Percentiles rank a stretch among this genome's conserved stretches.
These are phyloP conservation scores for Apostasia shenzhenica DNA, from an alignment of 106 monocot genomes.

Conservation along the genomic window DNA sequence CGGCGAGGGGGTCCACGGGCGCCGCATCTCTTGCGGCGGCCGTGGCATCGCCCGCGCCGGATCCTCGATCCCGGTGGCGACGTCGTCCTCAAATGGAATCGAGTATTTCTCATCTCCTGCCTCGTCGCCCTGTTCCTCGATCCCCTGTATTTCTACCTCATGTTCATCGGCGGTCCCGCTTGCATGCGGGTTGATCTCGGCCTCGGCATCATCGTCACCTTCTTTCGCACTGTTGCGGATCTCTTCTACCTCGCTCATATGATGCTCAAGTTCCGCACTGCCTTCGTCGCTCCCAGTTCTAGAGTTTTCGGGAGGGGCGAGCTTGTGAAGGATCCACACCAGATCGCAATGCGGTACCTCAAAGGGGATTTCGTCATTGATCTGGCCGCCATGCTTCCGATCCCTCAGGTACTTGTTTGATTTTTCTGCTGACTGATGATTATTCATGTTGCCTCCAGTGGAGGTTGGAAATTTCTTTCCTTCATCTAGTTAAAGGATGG, in stretches of 20 bases:
- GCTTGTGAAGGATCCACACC: slow-evolving; percentile 57
- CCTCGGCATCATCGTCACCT: slow-evolving; percentile 50
- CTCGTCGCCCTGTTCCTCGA: slow-evolving; percentile 81
- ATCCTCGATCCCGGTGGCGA: slow-evolving; percentile 84
- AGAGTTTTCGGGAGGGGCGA: slow-evolving; percentile 80
- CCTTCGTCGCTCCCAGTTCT: slow-evolving; percentile 83
- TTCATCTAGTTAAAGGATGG: no score
- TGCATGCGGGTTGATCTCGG: slow-evolving; percentile 54
- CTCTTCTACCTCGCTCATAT: slow-evolving; percentile 55
- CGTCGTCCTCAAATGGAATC: slow-evolving; percentile 68
- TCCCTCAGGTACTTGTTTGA: slow-evolving; percentile 49
- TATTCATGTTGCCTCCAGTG: no score
- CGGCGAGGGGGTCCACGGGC: not conserved
- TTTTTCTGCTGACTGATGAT: no score
- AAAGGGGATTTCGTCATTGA: slow-evolving; percentile 66
- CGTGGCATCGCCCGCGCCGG: slow-evolving; percentile 26
- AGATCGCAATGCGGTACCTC: slow-evolving; percentile 67
- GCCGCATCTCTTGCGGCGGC: slow-evolving; percentile 8
- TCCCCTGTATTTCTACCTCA: slow-evolving; percentile 80
- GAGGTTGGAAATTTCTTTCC: no score
- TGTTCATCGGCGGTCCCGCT: slow-evolving; percentile 43
- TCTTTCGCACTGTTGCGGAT: slow-evolving; percentile 63
- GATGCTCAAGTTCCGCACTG: slow-evolving; percentile 78
- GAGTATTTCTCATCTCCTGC: slow-evolving; percentile 71
- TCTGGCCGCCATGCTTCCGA: slow-evolving; percentile 65